Percentiles rank a stretch among this genome's conserved stretches.
Evolutionary conservation across 257 asterid species (phyloP).

Genomic region (Solanum tacnaense): DNA sequence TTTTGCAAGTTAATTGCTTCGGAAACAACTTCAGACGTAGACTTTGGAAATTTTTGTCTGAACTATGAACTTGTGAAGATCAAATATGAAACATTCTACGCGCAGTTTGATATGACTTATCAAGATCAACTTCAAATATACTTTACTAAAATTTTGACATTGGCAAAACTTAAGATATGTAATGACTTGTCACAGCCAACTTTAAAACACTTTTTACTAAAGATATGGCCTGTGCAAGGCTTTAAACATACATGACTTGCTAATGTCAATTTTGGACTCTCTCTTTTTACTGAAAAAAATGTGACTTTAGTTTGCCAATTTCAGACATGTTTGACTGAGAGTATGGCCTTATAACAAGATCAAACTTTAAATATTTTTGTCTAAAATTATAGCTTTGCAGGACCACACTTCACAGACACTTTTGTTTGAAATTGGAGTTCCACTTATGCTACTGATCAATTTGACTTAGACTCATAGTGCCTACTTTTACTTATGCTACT

Average conservation of each 20-base stretch:
- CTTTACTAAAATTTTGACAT: neutral
- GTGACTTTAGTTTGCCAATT: neutral
- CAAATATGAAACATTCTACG: neutral
- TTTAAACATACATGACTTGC: neutral
- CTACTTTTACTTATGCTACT: neutral
- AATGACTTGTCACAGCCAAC: neutral
- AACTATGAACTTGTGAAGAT: neutral
- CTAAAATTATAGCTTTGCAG: neutral
- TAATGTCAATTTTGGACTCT: neutral
- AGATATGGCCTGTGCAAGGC: neutral
- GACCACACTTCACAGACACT: neutral
- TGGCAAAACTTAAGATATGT: neutral
- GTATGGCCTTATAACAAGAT: neutral
- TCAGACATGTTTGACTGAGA: neutral
- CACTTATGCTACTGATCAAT: neutral
- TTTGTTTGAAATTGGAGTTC: neutral
- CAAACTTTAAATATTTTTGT: neutral
- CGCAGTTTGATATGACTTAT: neutral
- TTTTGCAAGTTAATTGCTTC: neutral
- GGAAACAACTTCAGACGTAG: neutral
- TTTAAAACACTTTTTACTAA: neutral
- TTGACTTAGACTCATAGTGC: neutral
- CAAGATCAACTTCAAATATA: neutral
- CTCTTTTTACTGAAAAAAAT: neutral
- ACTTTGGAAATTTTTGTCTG: accelerated